Conservation (phyloP, 2,329 filamentous ascomycete genomes). For the Blastomyces parvus region DNA sequence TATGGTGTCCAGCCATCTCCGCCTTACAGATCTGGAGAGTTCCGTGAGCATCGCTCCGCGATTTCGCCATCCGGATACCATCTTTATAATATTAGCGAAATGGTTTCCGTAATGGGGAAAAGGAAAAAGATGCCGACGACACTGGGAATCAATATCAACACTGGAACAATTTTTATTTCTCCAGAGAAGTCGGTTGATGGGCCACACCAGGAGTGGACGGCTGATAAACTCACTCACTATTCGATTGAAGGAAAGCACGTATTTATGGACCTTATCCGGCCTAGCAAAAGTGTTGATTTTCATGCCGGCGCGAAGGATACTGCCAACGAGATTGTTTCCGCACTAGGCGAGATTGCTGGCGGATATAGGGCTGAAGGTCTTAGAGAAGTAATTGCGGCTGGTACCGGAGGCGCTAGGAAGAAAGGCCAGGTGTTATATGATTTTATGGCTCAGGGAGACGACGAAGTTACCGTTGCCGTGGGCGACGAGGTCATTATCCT, state of each 20-base stretch:
- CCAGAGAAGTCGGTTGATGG: slow-evolving; percentile 77
- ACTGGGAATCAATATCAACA: slow-evolving; percentile 81
- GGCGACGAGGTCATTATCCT: slow-evolving; percentile 87
- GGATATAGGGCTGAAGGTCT: slow-evolving; percentile 71
- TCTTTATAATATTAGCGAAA: slow-evolving; percentile 94
- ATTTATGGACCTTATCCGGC: slow-evolving; percentile 83
- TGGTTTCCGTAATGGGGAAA: slow-evolving; percentile 94
- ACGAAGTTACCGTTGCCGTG: slow-evolving; percentile 84
- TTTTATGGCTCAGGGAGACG: slow-evolving; percentile 91
- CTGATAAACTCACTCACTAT: slow-evolving; percentile 93
- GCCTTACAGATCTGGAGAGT: slow-evolving; percentile 39
- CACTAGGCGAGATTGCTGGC: slow-evolving; percentile 80
- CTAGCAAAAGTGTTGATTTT: slow-evolving; percentile 92
- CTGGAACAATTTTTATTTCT: slow-evolving; percentile 80
- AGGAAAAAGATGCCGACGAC: slow-evolving; percentile 98
- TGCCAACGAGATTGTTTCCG: slow-evolving; percentile 81
- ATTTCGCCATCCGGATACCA: slow-evolving; percentile 72
- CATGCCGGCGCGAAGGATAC: slow-evolving; percentile 97
- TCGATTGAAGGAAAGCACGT: slow-evolving; percentile 97
- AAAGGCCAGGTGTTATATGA: slow-evolving; percentile 85
- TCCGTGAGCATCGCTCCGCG: slow-evolving; percentile 35
- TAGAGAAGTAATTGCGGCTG: slow-evolving; percentile 75
- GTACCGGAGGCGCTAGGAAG: slow-evolving; percentile 61
- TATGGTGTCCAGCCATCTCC: slow-evolving; percentile 45
- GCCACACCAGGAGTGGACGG: slow-evolving; percentile 82